Evolutionary conservation across 106 monocot genomes (phyloP), one percentile per base, ranked within the genome.

Genomic region (Allium sativum): DNA sequence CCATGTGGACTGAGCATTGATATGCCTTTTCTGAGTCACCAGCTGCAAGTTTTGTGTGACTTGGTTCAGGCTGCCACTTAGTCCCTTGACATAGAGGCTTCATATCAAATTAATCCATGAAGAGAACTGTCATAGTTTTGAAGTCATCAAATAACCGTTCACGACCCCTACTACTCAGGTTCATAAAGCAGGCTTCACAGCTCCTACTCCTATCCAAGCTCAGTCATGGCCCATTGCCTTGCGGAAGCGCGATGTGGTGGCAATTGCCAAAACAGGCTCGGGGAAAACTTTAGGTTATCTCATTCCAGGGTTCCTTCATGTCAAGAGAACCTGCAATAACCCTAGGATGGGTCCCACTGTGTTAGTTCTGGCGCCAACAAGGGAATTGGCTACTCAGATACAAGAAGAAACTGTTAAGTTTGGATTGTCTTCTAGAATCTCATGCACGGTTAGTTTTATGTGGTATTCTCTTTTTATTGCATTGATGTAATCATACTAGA

Each of bases 191-290:
- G 89, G 89, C 21, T 94, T 96, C 65, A 61, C 86, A 56, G 48
- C 61, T 48, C 96, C 96, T 12, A 96, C 96, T 21, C 96, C 96
- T 46, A 91, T 96, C 44, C 96, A 96, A 71, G 91, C 90, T 18
- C 91, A 96, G 58, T 81, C 96, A 1, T 91, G 90, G 91, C 96
- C 96, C n/a, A 82, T 96, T 72, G 87, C 87, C 47, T 68, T 96
- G 45, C 69, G 80, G 22, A 48, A 68, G 67, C 86, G 77, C 58
- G 96, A 96, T 53, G 56, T 96, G 70, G 91, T 96, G 31, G 96
- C 96, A 0, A 76, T 91, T 78, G 96, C 96, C 55, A 91, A 96
- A 73, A 96, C 96, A 6, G 96, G 96, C 13, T 96, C 96, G 10
- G 96, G 96, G 56, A 96, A 96, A 66, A 96, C 96, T 41, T 60